These are phyloP conservation scores for Inonotus hispidus DNA, from an alignment of 1,284 basidiomycete species.

Conservation along the genomic window DNA sequence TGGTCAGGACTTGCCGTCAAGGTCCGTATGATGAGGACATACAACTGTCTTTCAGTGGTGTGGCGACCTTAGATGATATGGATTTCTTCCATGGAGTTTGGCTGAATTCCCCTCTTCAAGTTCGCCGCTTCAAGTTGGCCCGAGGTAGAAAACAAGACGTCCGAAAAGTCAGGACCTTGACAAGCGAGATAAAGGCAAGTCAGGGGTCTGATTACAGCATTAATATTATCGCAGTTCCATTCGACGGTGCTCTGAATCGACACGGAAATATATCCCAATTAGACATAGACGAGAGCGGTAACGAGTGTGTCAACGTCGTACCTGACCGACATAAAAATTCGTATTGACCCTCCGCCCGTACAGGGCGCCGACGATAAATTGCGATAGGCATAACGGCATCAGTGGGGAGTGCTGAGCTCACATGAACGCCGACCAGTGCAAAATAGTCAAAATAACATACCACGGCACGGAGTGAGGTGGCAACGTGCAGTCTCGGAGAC, in stretches of 20 bases:
- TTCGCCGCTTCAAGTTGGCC: not conserved
- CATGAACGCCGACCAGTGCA: not conserved
- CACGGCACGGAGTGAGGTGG: not conserved
- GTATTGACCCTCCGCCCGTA: not conserved
- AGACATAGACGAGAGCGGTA: not conserved
- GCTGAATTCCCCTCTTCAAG: not conserved
- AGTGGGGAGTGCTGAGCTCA: not conserved
- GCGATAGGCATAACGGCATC: not conserved
- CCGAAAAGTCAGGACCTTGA: not conserved
- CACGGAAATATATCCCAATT: not conserved
- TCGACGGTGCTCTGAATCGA: not conserved
- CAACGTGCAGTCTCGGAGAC: not conserved
- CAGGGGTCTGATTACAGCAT: too few relatives aligned
- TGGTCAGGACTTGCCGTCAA: too few relatives aligned
- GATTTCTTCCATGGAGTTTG: too few relatives aligned
- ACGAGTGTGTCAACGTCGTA: not conserved
- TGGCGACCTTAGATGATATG: not conserved
- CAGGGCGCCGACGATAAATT: not conserved
- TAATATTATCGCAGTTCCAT: too few relatives aligned
- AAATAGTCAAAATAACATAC: not conserved
- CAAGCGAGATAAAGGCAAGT: not conserved
- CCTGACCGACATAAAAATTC: not conserved
- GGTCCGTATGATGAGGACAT: not conserved
- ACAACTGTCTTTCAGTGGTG: not conserved
- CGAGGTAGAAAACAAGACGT: too few relatives aligned